These are phyloP conservation scores for Ganoderma boninense DNA, from an alignment of 1,284 basidiomycete genomes.

Conservation along the genomic window DNA sequence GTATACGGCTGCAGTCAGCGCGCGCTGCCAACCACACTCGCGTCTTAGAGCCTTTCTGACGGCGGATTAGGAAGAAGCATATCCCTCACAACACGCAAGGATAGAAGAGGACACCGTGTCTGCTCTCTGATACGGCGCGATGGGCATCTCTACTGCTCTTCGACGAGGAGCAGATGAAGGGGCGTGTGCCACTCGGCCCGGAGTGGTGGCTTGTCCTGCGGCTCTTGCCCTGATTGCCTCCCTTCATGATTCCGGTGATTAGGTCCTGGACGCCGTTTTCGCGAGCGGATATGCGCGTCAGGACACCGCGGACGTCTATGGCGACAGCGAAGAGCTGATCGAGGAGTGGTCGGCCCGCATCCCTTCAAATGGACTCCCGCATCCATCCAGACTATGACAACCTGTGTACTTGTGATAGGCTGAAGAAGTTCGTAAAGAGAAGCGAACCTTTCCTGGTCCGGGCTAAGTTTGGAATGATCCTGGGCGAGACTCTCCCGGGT, in stretches of 20 bases:
- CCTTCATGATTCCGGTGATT: neutral
- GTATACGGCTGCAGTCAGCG: neutral
- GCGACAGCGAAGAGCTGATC: slow-evolving; percentile 41
- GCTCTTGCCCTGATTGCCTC: neutral
- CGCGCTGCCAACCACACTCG: neutral
- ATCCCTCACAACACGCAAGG: neutral
- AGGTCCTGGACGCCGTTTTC: slow-evolving; percentile 36
- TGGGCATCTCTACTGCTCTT: slow-evolving; percentile 35
- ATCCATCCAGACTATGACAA: neutral
- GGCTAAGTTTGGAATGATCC: slow-evolving; percentile 50
- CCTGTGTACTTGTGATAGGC: slow-evolving; percentile 32
- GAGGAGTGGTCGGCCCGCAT: slow-evolving; percentile 39
- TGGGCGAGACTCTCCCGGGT: slow-evolving; percentile 3
- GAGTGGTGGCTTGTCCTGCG: neutral
- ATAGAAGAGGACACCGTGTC: slow-evolving; percentile 27
- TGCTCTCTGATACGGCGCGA: slow-evolving; percentile 39
- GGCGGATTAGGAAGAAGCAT: neutral
- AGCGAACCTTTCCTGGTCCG: slow-evolving; percentile 49
- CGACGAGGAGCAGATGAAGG: slow-evolving; percentile 1
- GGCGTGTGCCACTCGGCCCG: slow-evolving; percentile 18
- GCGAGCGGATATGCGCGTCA: slow-evolving; percentile 39
- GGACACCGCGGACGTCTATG: slow-evolving; percentile 44
- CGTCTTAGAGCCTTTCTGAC: neutral
- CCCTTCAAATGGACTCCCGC: neutral
- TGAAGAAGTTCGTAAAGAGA: slow-evolving; percentile 34